Percentiles rank a stretch among this genome's conserved stretches.
Evolutionary conservation across 352 stramenopile genomes (phyloP).

Genomic region (Pythium apleroticum): DNA sequence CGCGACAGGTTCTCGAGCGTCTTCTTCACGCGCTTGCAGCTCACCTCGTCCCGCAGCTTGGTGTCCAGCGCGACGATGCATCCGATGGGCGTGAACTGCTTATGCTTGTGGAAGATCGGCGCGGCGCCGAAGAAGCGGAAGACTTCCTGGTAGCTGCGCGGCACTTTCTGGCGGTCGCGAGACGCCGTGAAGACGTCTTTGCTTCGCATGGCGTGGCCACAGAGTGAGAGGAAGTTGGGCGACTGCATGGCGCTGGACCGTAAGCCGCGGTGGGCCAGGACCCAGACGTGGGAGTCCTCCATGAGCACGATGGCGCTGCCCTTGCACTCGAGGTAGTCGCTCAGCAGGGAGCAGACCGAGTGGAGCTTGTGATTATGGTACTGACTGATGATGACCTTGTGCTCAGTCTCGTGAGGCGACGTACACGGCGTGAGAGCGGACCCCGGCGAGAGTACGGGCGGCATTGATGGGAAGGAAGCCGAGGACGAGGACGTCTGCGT

Average conservation of each 20-base stretch:
- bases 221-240: slow-evolving; percentile 59
- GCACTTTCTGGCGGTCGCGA: slow-evolving; percentile 33
- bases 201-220: slow-evolving; percentile 39
- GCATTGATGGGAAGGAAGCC: slow-evolving; percentile 16
- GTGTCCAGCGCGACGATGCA: slow-evolving; percentile 68
- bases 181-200: slow-evolving; percentile 53
- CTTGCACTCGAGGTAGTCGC: slow-evolving; percentile 73
- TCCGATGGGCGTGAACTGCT: slow-evolving; percentile 36
- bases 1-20: slow-evolving; percentile 61
- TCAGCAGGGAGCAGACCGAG: slow-evolving; percentile 61
- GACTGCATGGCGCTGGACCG: slow-evolving; percentile 50
- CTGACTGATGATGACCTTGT: slow-evolving; percentile 72
- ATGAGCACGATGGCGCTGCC: slow-evolving; percentile 66
- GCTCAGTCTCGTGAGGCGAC: slow-evolving; percentile 34
- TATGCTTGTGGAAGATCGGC: slow-evolving; percentile 38
- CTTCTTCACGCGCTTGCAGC: slow-evolving; percentile 47
- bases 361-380: slow-evolving; percentile 71
- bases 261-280: slow-evolving; percentile 62
- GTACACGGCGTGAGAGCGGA: slow-evolving; percentile 39
- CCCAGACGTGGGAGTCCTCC: slow-evolving; percentile 58
- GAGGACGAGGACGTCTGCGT: not conserved
- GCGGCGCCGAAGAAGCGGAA: slow-evolving; percentile 70
- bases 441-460: slow-evolving; percentile 11
- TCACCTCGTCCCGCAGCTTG: slow-evolving; percentile 33
- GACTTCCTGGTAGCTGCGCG: slow-evolving; percentile 24